Conservation (phyloP, 805 yeast genomes). For the Yamadazyma phyllophila region DNA sequence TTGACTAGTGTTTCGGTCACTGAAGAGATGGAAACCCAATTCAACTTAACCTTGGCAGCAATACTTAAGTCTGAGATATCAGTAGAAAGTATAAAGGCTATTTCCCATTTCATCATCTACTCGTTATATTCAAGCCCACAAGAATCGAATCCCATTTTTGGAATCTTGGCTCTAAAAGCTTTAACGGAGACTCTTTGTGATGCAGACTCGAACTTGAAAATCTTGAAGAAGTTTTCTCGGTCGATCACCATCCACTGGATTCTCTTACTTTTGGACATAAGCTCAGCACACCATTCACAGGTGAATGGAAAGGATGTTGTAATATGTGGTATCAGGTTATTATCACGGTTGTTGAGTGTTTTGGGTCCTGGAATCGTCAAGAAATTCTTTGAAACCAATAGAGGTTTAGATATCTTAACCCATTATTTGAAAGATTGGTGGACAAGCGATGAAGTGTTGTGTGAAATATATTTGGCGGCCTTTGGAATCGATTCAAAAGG, state of each 20-base stretch:
- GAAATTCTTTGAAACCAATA: conserved; percentile 46
- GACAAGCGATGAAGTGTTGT: conserved; percentile 44
- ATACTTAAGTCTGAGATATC: conserved; percentile 43
- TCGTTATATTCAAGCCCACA: conserved; percentile 41
- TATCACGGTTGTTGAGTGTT: conserved; percentile 48
- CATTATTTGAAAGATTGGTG: conserved; percentile 47
- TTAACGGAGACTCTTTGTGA: conserved; percentile 44
- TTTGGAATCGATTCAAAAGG: conserved; percentile 37
- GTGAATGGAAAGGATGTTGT: conserved; percentile 28
- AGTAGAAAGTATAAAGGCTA: conserved; percentile 51
- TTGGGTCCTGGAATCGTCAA: conserved; percentile 47
- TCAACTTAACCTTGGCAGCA: conserved; percentile 20
- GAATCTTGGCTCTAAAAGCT: conserved; percentile 24
- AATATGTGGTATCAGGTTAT: conserved; percentile 40
- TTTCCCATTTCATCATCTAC: conserved; percentile 49
- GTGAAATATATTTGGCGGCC: conserved; percentile 43
- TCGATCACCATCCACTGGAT: conserved; percentile 67
- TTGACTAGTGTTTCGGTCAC: conserved; percentile 6
- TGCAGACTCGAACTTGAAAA: conserved; percentile 34
- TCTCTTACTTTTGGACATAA: conserved; percentile 48
- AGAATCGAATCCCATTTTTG: conserved; percentile 36
- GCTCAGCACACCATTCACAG: conserved; percentile 11
- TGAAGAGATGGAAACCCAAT: conserved; percentile 14
- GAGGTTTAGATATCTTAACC: conserved; percentile 51
- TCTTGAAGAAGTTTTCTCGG: conserved; percentile 45